These are phyloP conservation scores for Quercus wislizeni DNA, from an alignment of 306 rosid species.

Conservation along the genomic window DNA sequence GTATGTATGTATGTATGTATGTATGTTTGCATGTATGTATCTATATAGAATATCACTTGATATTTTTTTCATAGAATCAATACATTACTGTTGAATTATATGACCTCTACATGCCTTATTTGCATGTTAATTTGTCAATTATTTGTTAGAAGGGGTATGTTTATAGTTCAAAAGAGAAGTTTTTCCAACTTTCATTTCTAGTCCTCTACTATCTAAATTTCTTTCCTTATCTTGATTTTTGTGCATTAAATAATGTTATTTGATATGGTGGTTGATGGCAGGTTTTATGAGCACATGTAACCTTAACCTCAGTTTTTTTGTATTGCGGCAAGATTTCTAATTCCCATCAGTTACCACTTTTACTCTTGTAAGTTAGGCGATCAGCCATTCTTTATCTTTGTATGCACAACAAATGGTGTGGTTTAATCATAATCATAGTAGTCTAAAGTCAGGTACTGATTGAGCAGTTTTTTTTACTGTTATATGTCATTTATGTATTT, in stretches of 20 bases:
- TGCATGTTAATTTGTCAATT: neutral
- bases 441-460: neutral
- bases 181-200: neutral
- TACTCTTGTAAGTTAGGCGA: neutral
- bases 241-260: neutral
- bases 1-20: too few relatives aligned
- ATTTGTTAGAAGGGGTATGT: neutral
- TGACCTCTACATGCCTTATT: too few relatives aligned
- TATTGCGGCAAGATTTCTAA: neutral
- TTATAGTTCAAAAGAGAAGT: neutral
- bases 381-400: neutral
- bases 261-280: neutral
- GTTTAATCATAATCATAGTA: neutral
- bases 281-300: neutral
- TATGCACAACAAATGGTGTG: neutral
- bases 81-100: too few relatives aligned
- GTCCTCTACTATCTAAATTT: neutral
- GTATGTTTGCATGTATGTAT: neutral
- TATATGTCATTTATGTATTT: neutral
- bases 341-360: neutral
- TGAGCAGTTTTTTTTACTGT: neutral
- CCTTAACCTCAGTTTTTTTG: neutral
- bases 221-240: neutral
- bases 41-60: too few relatives aligned
- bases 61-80: too few relatives aligned